Base-by-base conservation (phyloP, 1,139 yeast genomes). In the Kurtzmaniella natalensis region DNA sequence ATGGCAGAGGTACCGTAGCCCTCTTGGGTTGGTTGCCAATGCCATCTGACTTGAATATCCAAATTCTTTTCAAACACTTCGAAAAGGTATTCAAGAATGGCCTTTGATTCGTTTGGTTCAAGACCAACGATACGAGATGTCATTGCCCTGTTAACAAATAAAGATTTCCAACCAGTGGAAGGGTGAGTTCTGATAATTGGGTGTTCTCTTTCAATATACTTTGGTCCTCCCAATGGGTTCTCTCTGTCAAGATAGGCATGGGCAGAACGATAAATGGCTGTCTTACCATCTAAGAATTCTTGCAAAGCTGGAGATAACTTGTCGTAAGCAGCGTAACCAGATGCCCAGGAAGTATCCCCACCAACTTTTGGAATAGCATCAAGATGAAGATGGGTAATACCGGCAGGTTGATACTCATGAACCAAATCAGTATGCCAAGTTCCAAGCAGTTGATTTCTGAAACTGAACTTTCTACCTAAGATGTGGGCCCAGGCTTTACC, bases 161-260 rank as follows among this genome's bases (percentile, higher is more conserved):
- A 54, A 4, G 67, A 57, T 50, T 71, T 72, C 76, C 76, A 70
- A 3, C 76, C 76, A 21, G 78, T 72, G n/a, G 67, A 74, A 13
- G 78, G 78, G 41, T 71, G 74, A 2, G 76, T 70, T 51, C 75
- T 60, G 20, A 72, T 61, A 15, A 72, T 25, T 2, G 76, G 76
- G 45, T 71, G 77, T 35, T 54, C 61, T 44, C 72, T 58, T 39
- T 65, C 72, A 34, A 68, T 50, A 35, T 38, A 48, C 47, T 57
- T 59, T 17, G 70, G 67, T 9, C 74, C 74, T 28, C 53, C 45
- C 37, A 70, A 55, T 24, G 72, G 70, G 44, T 70, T 65, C 42
- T 47, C 50, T 31, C 70, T 50, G 46, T 66, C 72, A 34, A 66
- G 38, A 42, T 69, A 69, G 11, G 45, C 42, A 40, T 70, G 72